These are phyloP conservation scores for Phyllosticta citrichinensis DNA, from an alignment of 2,329 filamentous ascomycete species.

Conservation along the genomic window DNA sequence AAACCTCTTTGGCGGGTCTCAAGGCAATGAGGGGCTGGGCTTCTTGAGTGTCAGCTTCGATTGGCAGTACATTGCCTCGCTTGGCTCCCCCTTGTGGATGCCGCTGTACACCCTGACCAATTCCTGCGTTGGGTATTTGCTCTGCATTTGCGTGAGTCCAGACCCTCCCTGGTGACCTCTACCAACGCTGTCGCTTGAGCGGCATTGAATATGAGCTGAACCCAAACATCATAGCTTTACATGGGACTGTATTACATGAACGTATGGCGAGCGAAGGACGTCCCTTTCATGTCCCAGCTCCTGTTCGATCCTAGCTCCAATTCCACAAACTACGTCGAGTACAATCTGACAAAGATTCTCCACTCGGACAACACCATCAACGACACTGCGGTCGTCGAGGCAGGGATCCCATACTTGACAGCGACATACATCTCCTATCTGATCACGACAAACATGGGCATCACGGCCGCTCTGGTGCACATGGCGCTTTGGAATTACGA, in stretches of 20 bases:
- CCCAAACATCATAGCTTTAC: conserved; percentile 18
- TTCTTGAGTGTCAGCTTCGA: conserved; percentile 61
- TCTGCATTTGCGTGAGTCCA: conserved; percentile 20
- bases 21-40: conserved; percentile 37
- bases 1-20: conserved; percentile 41
- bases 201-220: background rate
- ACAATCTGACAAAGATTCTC: conserved; percentile 13
- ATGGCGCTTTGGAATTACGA: conserved; percentile 22
- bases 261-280: conserved; percentile 30
- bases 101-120: conserved; percentile 15
- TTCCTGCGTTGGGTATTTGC: conserved; percentile 27
- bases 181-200: no score
- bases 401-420: conserved; percentile 35
- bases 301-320: conserved; percentile 8
- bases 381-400: conserved; percentile 20
- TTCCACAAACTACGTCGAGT: conserved; percentile 9
- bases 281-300: conserved; percentile 14
- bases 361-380: conserved; percentile 29
- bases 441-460: conserved; percentile 3
- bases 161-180: background rate
- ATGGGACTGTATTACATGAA: conserved; percentile 35
- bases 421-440: conserved; percentile 6
- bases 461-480: conserved; percentile 37
- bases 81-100: conserved; percentile 26
- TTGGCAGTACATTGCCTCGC: conserved; percentile 44